These are phyloP conservation scores for Phaeosphaeriaceae sp. DNA, from an alignment of 2,329 filamentous ascomycete species.

Conservation along the genomic window DNA sequence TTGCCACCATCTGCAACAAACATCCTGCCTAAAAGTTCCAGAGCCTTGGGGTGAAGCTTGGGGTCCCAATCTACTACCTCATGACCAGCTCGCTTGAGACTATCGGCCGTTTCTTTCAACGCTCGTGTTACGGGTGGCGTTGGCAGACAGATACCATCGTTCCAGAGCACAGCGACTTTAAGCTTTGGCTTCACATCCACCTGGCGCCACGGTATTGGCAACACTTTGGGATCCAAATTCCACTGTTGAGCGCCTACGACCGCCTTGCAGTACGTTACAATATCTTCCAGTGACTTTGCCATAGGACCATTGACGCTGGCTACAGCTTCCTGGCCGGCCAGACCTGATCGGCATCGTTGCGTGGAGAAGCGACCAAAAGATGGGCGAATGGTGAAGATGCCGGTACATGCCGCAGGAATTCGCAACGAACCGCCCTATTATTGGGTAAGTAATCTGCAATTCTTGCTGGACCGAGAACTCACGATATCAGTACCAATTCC, in stretches of 20 bases:
- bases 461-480: neutral
- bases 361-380: conserved; percentile 68
- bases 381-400: conserved; percentile 64
- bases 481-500: conserved; percentile 72
- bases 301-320: conserved; percentile 70
- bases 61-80: conserved; percentile 65
- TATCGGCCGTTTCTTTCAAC: conserved; percentile 61
- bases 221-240: conserved; percentile 59
- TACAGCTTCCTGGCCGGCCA: conserved; percentile 71
- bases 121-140: conserved; percentile 63
- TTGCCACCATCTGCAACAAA: conserved; percentile 62
- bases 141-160: conserved; percentile 59
- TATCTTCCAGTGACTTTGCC: conserved; percentile 62
- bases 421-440: conserved; percentile 60
- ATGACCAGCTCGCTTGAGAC: conserved; percentile 59
- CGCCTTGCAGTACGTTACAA: conserved; percentile 51
- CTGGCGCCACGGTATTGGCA: conserved; percentile 62
- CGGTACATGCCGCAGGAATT: conserved; percentile 64
- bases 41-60: conserved; percentile 59
- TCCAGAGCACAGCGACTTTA: conserved; percentile 64
- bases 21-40: conserved; percentile 56
- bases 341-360: conserved; percentile 60
- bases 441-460: conserved; percentile 8
- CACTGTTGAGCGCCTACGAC: conserved; percentile 58
- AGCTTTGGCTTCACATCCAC: conserved; percentile 56